Evolutionary conservation across 2,329 filamentous ascomycete genomes (phyloP), one percentile per base, ranked within the genome.

Genomic region (Phoma herbarum): DNA sequence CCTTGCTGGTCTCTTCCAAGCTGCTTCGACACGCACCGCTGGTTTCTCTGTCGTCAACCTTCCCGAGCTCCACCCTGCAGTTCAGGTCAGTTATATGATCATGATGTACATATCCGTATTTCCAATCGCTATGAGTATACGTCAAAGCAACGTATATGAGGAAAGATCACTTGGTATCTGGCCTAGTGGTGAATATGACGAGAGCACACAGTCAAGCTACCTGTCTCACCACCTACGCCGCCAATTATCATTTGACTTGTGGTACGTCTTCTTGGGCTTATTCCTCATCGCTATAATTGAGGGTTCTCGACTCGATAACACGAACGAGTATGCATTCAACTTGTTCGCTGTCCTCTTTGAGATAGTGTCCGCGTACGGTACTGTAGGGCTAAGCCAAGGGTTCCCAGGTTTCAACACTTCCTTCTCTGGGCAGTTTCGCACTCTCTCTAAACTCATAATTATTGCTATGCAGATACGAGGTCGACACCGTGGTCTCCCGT

Each of bases 231-330:
- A 66, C 63, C 41, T 68, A 16, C 64, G 66, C 8, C 64, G 66
- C 53, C 66, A 68, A 44, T 63, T 68, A 25, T 64, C 60, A 7
- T 63, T 67, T 58, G 66, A 68, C 45, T 64, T 68, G 28, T 68
- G 66, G 66, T 68, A 63, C 62, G 66, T 68, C 22, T 62, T 64
- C 4, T 52, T 68, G 6, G 66, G 64, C 6, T 61, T 68, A 4
- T 68, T 68, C 48, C 56, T 68, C 41, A 68, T 68, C 49, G 65
- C 66, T 4, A 51, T 68, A 33, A 68, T 68, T 49, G 66, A 68
- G 42, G 67, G n/a, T 64, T 28, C 62, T 62, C 20, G 64, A 68
- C 39, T 68, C 66, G n/a, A 65, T 61, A n/a, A n/a, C 26, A 61
- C 53, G 26, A 61, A 68, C 33, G 64, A 64, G 11, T 53, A 56